phyloP scores from a whole-genome alignment of 2,329 filamentous ascomycete genomes.

The Fusarium ambrosium region DNA sequence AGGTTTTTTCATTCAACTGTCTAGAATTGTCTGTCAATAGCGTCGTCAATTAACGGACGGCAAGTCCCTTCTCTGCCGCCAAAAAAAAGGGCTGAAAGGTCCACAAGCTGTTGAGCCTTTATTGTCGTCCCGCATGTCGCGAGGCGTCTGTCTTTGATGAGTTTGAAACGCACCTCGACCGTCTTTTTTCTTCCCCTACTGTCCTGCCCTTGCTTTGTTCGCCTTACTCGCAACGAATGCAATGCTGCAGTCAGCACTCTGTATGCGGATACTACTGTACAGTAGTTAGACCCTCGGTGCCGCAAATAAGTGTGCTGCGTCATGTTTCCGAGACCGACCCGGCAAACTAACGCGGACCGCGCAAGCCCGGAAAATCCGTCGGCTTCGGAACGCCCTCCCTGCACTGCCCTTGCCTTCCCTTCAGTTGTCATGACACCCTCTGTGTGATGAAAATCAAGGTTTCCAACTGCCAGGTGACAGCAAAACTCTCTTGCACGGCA shows the following conservation, averaged over 20 bases:
- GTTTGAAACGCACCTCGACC: slow-evolving; percentile 2
- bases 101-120: slow-evolving; percentile 23
- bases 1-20: slow-evolving; percentile 7
- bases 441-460: slow-evolving; percentile 1
- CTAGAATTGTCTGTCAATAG: slow-evolving; percentile 19
- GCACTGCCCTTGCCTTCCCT: neutral
- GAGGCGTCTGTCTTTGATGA: slow-evolving; percentile 40
- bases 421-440: neutral
- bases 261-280: neutral
- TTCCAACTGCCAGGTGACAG: slow-evolving; percentile 6
- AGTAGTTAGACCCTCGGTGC: neutral
- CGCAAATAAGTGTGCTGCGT: neutral
- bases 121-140: neutral
- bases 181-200: neutral
- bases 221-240: neutral
- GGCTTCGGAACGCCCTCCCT: neutral
- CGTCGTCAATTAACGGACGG: neutral
- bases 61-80: slow-evolving; percentile 13
- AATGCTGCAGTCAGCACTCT: neutral
- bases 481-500: slow-evolving; percentile 25
- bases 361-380: slow-evolving; percentile 11
- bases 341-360: neutral
- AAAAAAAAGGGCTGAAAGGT: neutral
- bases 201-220: neutral
- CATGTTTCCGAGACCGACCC: neutral